Evolutionary conservation across 192 early-diverging fungal genomes (phyloP).

Genomic region (Pecoramyces ruminantium): DNA sequence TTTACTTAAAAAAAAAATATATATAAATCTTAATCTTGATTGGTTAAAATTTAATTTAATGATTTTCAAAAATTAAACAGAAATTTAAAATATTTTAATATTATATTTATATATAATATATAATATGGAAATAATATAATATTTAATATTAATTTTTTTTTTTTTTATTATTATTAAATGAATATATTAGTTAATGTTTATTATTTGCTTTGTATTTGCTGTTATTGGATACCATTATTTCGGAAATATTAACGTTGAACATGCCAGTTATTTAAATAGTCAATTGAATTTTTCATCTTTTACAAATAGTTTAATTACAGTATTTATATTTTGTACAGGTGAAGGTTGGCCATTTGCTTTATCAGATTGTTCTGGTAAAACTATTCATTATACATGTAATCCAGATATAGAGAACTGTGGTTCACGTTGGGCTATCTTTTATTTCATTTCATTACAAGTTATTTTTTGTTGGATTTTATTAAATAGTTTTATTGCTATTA

Average conservation of each 20-base stretch:
- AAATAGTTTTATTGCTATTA: background rate
- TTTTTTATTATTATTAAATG: no score
- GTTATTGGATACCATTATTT: background rate
- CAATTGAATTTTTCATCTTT: background rate
- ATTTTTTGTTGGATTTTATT: background rate
- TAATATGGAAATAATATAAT: no score
- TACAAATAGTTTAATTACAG: background rate
- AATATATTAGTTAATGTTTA: background rate
- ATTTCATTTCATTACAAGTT: background rate
- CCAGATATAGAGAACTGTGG: background rate
- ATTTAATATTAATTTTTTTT: no score
- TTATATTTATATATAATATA: no score
- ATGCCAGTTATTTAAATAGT: background rate
- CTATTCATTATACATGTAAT: background rate
- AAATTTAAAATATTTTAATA: no score
- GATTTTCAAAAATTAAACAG: no score
- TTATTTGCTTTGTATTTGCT: background rate
- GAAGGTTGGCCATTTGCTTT: background rate
- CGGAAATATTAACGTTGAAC: background rate
- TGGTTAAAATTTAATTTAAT: no score
- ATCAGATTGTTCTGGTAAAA: background rate
- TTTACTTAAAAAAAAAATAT: no score
- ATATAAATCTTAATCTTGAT: no score
- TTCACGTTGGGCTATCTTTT: background rate
- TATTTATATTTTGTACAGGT: background rate